phyloP scores from a whole-genome alignment of 441 rosid species.

The Brassica hybrid region DNA sequence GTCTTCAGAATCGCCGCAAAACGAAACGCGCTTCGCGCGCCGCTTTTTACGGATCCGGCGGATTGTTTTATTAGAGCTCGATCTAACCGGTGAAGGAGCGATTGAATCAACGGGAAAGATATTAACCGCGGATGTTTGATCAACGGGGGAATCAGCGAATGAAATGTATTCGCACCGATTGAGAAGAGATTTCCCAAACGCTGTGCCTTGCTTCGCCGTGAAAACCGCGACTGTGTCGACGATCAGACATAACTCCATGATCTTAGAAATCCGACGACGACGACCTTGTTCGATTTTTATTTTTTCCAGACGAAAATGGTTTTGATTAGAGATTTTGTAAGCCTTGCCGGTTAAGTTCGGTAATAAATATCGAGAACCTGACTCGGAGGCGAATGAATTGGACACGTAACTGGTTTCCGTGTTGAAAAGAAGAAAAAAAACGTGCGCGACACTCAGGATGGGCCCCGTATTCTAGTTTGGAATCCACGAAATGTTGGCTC shows the following conservation, averaged over 20 bases:
- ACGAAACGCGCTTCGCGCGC: conserved; percentile 56
- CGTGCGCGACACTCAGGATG: conserved; percentile 10
- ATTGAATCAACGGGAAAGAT: conserved; percentile 51
- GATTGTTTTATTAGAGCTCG: conserved; percentile 47
- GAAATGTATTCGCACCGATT: conserved; percentile 42
- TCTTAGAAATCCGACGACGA: no score
- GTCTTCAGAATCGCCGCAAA: conserved; percentile 55
- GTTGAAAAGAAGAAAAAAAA: no score
- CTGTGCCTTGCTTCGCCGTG: conserved; percentile 38
- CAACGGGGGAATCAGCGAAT: conserved; percentile 41
- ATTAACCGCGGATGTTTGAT: conserved; percentile 47
- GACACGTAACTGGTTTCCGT: conserved; percentile 38
- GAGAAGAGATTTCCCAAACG: conserved; percentile 56
- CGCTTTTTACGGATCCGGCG: conserved; percentile 65
- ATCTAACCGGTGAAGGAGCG: conserved; percentile 62
- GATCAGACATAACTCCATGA: no score
- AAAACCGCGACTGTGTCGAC: no score
- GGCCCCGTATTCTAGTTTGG: not conserved
- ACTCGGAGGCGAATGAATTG: conserved; percentile 25
- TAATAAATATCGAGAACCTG: conserved; percentile 1
- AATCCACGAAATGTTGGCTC: not conserved
- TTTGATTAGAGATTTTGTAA: conserved; percentile 32
- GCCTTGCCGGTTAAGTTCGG: conserved; percentile 28
- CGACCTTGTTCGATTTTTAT: not conserved
- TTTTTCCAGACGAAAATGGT: not conserved